Conservation (phyloP, 2,329 filamentous ascomycete species). For the Aspergillus melleus region DNA sequence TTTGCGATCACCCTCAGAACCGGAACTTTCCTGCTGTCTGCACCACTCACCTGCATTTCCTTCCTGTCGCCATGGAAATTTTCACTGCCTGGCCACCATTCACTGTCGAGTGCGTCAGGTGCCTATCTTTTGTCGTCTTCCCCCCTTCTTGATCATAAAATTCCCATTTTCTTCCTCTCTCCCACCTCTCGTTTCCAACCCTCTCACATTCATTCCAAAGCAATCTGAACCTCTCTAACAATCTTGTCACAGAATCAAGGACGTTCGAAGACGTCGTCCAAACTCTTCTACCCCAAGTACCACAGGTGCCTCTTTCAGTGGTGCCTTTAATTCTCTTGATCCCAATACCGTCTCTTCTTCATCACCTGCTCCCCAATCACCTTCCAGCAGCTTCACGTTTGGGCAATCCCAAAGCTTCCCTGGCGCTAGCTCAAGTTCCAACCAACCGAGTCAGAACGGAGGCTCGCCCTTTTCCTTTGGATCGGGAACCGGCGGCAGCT, state of each 20-base stretch:
- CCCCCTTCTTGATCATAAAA: not conserved
- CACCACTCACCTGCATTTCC: not conserved
- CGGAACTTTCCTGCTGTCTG: not conserved
- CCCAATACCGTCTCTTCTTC: constrained; percentile 30
- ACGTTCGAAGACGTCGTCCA: constrained; percentile 28
- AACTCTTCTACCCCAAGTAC: constrained; percentile 18
- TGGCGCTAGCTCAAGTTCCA: constrained; percentile 24
- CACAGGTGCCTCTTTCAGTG: constrained; percentile 20
- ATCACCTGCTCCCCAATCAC: constrained; percentile 16
- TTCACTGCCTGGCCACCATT: constrained; percentile 5
- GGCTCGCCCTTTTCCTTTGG: constrained; percentile 33
- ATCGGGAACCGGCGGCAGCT: constrained; percentile 23
- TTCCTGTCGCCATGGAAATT: not conserved
- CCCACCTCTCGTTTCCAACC: not conserved
- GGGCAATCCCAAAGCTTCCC: constrained; percentile 40
- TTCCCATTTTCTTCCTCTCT: not conserved
- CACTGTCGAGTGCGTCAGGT: not conserved
- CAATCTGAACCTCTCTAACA: constrained; percentile 7
- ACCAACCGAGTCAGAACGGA: constrained; percentile 25
- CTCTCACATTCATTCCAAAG: not conserved
- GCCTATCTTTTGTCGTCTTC: not conserved
- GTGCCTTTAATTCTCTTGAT: constrained; percentile 31
- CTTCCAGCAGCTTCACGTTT: constrained; percentile 35
- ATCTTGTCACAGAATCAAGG: constrained; percentile 20
- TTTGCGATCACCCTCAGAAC: constrained; percentile 16